Base-by-base conservation (phyloP, 495 filamentous ascomycete species). In the Stereocaulon alpinum region DNA sequence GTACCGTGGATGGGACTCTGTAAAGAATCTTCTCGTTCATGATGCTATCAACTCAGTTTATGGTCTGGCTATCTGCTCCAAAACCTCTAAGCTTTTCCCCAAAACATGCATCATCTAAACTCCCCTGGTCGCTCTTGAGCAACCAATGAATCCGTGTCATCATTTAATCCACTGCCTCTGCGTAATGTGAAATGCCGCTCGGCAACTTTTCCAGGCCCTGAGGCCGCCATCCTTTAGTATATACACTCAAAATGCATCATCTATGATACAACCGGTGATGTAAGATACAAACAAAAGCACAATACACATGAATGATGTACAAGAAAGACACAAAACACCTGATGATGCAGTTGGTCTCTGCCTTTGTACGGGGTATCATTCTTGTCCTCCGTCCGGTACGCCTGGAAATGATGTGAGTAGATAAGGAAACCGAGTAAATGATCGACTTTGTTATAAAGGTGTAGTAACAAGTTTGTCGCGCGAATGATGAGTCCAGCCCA, bases 401-500 rank as follows among this genome's bases (percentile, higher is more conserved):
- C 49, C 41, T 54, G 42, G 55, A 57, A 54, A 58, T 29, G 40
- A 40, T 41, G 34, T 37, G 51, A 56, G 37, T 24, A 48, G 55
- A 42, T 49, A 43, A 59, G 41, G 42, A 43, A 59, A 37, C 34
- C 15, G 41, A 34, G 43, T 32, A 43, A 54, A 61, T 45, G 47
- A 40, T 57, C 7, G 44, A 37, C 37, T 34, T 56, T 30, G 32
- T 61, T 30, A 69, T 41, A 59, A 56, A 20, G 66, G 55, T 7
- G 75, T 75, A 34, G 74, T 66, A 22, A 75, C 68, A 42, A 72
- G 74, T 66, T 78, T 79, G 7, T 71, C 65, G 63, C 77, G 80
- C 24, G 77, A 76, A 20, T 69, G 71, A 61, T 78, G 70, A 42
- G 79, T 74, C 79, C 80, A 82, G 42, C 76, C 72, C 40, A 61